Conservation (phyloP, 164 flowering plant genomes). For the Chimonanthus salicifolius region DNA sequence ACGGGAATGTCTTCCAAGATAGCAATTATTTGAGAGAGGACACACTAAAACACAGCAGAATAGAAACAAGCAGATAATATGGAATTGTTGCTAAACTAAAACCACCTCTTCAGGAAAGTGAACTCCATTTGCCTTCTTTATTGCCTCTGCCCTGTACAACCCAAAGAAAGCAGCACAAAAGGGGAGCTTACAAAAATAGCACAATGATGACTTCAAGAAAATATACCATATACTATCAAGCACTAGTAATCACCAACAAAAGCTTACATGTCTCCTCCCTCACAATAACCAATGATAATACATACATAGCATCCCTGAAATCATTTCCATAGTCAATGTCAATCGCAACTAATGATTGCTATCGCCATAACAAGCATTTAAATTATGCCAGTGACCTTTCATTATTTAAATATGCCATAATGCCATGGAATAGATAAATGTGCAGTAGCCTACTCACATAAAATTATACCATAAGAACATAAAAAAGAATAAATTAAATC, state of each 20-base stretch:
- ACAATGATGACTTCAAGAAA: background rate
- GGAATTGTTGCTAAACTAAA: background rate
- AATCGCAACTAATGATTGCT: background rate
- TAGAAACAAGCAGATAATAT: background rate
- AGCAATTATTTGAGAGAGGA: background rate
- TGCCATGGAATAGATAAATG: too few relatives aligned
- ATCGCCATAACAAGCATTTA: too few relatives aligned
- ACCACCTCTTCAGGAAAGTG: constrained; percentile 84
- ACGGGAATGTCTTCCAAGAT: background rate
- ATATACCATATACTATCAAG: background rate
- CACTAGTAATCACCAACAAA: too few relatives aligned
- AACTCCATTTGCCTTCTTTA: constrained; percentile 70
- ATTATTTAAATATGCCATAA: too few relatives aligned
- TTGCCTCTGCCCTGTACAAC: constrained; percentile 71
- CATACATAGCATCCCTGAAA: constrained; percentile 95
- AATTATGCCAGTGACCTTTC: too few relatives aligned
- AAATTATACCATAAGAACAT: too few relatives aligned
- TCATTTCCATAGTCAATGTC: constrained; percentile 8
- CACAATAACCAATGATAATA: constrained; percentile 90
- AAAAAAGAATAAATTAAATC: too few relatives aligned
- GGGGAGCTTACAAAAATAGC: background rate
- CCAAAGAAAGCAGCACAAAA: constrained; percentile 6
- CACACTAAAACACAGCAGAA: too few relatives aligned
- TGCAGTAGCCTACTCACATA: too few relatives aligned
- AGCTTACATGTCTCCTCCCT: constrained; percentile 96